phyloP scores from a whole-genome alignment of 2,329 filamentous ascomycete genomes.

The Penicillium sp. region DNA sequence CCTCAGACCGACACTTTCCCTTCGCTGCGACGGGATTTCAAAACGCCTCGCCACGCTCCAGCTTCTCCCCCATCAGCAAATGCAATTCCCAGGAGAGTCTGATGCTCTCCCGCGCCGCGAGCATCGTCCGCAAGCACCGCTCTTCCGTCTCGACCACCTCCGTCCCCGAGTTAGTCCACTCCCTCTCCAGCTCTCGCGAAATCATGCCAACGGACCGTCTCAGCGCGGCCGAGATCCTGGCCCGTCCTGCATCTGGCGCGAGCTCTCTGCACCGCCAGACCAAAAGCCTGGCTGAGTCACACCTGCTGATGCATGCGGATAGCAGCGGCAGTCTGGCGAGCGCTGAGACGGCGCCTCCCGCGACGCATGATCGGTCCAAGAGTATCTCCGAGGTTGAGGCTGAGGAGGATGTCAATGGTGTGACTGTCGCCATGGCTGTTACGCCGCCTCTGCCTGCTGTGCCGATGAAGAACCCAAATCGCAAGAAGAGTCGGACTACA shows the following conservation, averaged over 20 bases:
- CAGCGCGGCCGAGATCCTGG: constrained; percentile 23
- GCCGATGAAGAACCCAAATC: constrained; percentile 30
- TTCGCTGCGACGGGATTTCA: constrained; percentile 46
- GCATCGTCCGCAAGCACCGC: constrained; percentile 49
- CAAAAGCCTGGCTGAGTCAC: constrained; percentile 39
- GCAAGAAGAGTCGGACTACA: constrained; percentile 40
- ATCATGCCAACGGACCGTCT: constrained; percentile 29
- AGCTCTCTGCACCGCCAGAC: constrained; percentile 38
- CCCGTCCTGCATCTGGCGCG: constrained; percentile 28
- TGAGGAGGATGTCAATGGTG: not conserved
- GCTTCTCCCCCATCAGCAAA: constrained; percentile 56
- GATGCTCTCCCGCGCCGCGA: constrained; percentile 53
- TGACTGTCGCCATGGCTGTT: not conserved
- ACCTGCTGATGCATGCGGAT: constrained; percentile 31
- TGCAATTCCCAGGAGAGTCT: constrained; percentile 60
- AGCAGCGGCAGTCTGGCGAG: constrained; percentile 31
- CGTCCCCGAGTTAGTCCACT: constrained; percentile 48
- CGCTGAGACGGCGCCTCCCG: constrained; percentile 25
- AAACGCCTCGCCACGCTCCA: constrained; percentile 48
- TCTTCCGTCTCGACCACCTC: constrained; percentile 50
- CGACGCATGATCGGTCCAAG: constrained; percentile 39
- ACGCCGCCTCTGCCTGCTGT: constrained; percentile 22
- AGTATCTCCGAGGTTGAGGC: constrained; percentile 38
- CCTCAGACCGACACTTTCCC: constrained; percentile 50
- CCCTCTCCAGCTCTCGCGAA: constrained; percentile 44